Evolutionary conservation across 352 stramenopile species (phyloP).

Genomic region (Phytophthora macrochlamydospora): DNA sequence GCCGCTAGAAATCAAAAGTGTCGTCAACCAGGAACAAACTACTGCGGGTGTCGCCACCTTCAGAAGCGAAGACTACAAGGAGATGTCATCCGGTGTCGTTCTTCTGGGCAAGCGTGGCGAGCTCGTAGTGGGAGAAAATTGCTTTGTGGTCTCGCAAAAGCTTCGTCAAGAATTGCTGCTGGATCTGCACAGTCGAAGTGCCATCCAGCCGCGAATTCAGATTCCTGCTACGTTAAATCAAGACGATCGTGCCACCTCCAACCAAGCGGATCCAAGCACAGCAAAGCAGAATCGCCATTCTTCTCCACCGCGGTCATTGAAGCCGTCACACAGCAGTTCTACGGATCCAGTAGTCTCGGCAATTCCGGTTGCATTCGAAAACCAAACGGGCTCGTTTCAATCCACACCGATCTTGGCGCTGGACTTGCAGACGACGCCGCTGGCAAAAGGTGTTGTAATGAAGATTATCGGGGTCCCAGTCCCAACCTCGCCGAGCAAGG

Average conservation of each 20-base stretch:
- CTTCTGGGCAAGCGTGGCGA: slow-evolving; percentile 44
- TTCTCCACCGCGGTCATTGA: neutral
- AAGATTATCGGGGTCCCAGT: slow-evolving; percentile 12
- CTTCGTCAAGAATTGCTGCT: slow-evolving; percentile 42
- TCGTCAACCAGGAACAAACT: neutral
- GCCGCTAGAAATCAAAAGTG: slow-evolving; percentile 11
- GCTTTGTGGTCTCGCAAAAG: slow-evolving; percentile 49
- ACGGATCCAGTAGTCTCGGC: neutral
- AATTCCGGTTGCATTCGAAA: slow-evolving; percentile 33
- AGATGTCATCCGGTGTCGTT: slow-evolving; percentile 49
- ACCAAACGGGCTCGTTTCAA: slow-evolving; percentile 41
- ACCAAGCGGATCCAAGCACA: slow-evolving; percentile 1
- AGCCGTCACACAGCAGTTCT: neutral
- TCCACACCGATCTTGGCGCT: slow-evolving; percentile 46
- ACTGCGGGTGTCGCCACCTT: slow-evolving; percentile 38
- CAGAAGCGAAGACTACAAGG: slow-evolving; percentile 61
- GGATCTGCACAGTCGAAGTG: slow-evolving; percentile 40
- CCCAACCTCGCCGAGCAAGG: neutral
- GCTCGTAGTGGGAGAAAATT: slow-evolving; percentile 62
- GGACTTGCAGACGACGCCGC: slow-evolving; percentile 43
- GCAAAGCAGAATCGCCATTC: neutral
- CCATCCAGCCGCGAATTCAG: slow-evolving; percentile 46
- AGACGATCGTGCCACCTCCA: slow-evolving; percentile 2
- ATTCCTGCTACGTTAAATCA: slow-evolving; percentile 18
- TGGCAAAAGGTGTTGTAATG: slow-evolving; percentile 55